phyloP scores from a whole-genome alignment of 805 yeast species.

The Kuraishia ogatae region DNA sequence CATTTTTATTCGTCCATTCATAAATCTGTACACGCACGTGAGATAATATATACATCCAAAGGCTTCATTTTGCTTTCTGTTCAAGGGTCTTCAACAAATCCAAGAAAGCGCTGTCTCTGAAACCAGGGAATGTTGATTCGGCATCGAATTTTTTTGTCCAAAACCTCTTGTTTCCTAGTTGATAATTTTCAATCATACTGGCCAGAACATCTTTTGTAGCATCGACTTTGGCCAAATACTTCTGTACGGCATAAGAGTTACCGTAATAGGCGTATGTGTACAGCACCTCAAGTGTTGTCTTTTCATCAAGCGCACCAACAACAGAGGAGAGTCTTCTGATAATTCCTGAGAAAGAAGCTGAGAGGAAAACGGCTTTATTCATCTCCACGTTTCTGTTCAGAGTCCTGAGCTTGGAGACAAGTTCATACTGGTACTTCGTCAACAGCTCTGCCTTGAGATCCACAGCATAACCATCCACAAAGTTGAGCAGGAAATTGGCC shows the following conservation, averaged over 20 bases:
- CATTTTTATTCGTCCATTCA: background rate
- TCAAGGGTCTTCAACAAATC: background rate
- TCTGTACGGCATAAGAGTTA: background rate
- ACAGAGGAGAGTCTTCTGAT: background rate
- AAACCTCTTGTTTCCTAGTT: background rate
- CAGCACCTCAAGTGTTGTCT: background rate
- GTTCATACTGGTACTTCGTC: background rate
- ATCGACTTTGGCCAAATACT: background rate
- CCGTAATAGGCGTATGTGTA: background rate
- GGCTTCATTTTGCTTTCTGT: background rate
- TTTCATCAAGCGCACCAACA: background rate
- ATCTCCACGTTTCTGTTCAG: background rate
- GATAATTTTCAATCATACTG: background rate
- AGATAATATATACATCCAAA: background rate
- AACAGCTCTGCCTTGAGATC: background rate
- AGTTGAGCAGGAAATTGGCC: background rate
- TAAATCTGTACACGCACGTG: background rate
- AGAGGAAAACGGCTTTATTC: background rate
- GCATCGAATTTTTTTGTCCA: background rate
- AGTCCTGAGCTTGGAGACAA: background rate
- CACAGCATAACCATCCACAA: background rate
- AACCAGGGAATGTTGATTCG: background rate
- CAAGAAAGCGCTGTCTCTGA: background rate
- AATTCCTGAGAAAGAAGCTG: constrained; percentile 1
- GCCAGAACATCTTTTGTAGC: background rate